Base-by-base conservation (phyloP, 2,329 filamentous ascomycete genomes). In the Paraphaeosphaeria minitans region DNA sequence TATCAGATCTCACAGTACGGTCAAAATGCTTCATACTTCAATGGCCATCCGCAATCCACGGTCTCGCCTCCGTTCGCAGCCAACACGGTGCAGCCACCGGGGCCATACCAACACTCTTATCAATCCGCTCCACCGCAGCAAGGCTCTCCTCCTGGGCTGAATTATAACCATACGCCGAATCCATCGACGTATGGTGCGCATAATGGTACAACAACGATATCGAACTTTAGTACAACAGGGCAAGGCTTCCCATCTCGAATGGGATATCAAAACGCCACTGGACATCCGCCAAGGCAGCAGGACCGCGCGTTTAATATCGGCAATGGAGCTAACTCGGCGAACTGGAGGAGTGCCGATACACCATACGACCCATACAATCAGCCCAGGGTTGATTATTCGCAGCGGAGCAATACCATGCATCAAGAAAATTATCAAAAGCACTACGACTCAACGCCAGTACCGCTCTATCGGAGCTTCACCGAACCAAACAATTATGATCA, bases 21-120 rank as follows among this genome's bases (percentile, higher is more conserved):
- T 9, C 33, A 53, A 22, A 57, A 42, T 19, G 4, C 31, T 14
- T 29, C 21, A 6, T 53, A 57, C 27, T 57, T 14, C 47, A 9
- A 19, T 24, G 54, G 19, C 24, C 54, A 56, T 16, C 54, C 37
- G 10, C 53, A 55, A n/a, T 41, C 49, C 10, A 21, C 5, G 2
- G 13, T 13, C 21, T 12, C 49, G 8, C 16, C 53, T 39, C 37
- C 37, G 6, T 39, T 19, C 16, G 37, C 5, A 16, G 37, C 1
- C 37, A 39, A 39, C 14, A 5, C 14, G 5, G 7, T 16, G 37
- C 29, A 31, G 29, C 2, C 29, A 6, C 37, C 37, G 4, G 16
- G 16, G 7, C 37, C 37, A 39, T 39, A 19, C 2, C 37, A 39
- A 39, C 19, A 39, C 16, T 19, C 37, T n/a, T n/a, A 16, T 39